A percentile compares a stretch with the other conserved stretches of the same genome.
Conservation (phyloP, 805 yeast species). For the Candida ulmi region DNA sequence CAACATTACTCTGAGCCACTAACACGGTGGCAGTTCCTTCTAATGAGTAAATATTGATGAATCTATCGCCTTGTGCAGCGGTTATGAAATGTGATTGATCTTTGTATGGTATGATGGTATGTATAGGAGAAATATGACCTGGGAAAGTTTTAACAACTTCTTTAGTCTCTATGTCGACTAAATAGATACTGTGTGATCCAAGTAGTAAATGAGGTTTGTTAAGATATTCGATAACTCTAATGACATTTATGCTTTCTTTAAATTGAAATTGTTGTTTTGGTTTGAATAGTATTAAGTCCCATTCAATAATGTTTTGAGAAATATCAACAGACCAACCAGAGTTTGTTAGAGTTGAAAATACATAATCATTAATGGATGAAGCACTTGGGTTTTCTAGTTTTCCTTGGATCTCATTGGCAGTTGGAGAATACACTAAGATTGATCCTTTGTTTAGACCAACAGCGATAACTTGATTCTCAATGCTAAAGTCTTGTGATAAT, state of each 20-base stretch:
- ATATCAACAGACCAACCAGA: conserved; percentile 57
- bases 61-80: conserved; percentile 75
- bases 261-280: conserved; percentile 37
- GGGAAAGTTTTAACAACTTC: conserved; percentile 52
- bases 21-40: conserved; percentile 48
- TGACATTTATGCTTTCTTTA: conserved; percentile 24
- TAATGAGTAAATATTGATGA: conserved; percentile 63
- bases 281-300: conserved; percentile 47
- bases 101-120: conserved; percentile 36
- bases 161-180: conserved; percentile 38
- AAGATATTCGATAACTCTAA: conserved; percentile 25
- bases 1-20: conserved; percentile 63
- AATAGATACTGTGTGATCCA: conserved; percentile 62
- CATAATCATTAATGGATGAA: conserved; percentile 44
- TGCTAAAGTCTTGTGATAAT: conserved; percentile 9
- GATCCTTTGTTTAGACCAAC: conserved; percentile 64
- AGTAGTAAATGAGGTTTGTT: conserved; percentile 41
- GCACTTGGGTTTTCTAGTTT: conserved; percentile 44
- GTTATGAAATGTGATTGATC: conserved; percentile 47
- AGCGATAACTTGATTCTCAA: conserved; percentile 45
- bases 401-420: conserved; percentile 48
- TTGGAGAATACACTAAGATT: conserved; percentile 62
- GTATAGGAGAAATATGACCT: conserved; percentile 71
- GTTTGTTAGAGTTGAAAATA: conserved; percentile 34
- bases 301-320: conserved; percentile 53